Conservation (phyloP, 2,329 filamentous ascomycete genomes). For the Epichloe festucae region DNA sequence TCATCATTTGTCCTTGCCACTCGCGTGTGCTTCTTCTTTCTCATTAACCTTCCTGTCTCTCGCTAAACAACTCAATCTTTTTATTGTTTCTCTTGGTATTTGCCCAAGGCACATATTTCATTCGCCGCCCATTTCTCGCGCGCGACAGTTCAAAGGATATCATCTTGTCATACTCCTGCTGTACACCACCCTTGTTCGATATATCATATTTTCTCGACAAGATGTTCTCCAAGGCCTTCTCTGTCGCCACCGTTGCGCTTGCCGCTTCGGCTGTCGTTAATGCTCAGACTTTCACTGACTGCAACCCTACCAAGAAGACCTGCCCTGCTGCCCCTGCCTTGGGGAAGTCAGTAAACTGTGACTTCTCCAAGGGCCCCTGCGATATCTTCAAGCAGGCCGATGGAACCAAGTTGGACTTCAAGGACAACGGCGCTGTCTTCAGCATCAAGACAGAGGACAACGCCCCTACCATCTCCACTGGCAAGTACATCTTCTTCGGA, state of each 20-base stretch:
- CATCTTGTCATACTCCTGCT: background rate
- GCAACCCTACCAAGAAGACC: slow-evolving; percentile 39
- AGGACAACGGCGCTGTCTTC: slow-evolving; percentile 39
- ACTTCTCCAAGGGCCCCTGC: slow-evolving; percentile 65
- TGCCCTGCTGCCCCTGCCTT: slow-evolving; percentile 71
- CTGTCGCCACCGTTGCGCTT: slow-evolving; percentile 33
- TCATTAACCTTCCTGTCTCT: background rate
- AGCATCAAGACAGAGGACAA: slow-evolving; percentile 55
- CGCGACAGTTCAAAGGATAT: background rate
- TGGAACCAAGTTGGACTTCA: slow-evolving; percentile 37
- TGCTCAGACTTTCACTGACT: slow-evolving; percentile 44
- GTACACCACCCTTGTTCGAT: no score
- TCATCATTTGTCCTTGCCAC: background rate
- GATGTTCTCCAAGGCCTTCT: slow-evolving; percentile 33
- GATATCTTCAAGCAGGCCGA: slow-evolving; percentile 34
- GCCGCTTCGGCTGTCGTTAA: slow-evolving; percentile 35
- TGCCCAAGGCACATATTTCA: background rate
- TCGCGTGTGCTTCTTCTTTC: background rate
- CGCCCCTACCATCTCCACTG: slow-evolving; percentile 58
- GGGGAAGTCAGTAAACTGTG: slow-evolving; percentile 45
- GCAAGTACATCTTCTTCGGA: slow-evolving; percentile 96
- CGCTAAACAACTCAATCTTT: background rate
- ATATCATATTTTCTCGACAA: slow-evolving; percentile 4
- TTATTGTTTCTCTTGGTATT: background rate
- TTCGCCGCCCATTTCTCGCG: background rate